phyloP scores from a whole-genome alignment of 2,329 filamentous ascomycete genomes.

The Xylariaceae sp. region DNA sequence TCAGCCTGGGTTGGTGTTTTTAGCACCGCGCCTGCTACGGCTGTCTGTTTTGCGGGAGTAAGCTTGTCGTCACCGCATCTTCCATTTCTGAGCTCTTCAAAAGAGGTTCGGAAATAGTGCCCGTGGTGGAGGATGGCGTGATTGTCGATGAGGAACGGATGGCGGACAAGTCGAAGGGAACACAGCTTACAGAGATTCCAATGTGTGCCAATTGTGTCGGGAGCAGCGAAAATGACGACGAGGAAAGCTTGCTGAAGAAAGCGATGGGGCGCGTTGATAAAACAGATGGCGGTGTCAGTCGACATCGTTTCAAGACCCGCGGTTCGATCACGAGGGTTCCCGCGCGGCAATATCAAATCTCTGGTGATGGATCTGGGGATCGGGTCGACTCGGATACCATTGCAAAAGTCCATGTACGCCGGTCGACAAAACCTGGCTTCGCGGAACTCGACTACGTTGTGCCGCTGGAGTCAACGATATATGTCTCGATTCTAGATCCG shows the following conservation, averaged over 20 bases:
- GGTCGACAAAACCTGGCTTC: conserved; percentile 8
- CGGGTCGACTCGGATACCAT: conserved; percentile 7
- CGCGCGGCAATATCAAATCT: conserved; percentile 1
- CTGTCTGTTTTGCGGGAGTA: conserved; percentile 49
- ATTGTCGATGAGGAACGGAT: conserved; percentile 12
- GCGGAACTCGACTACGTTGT: conserved; percentile 20
- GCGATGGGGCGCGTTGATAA: conserved; percentile 41
- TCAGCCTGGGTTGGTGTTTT: conserved; percentile 59
- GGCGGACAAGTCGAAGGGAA: conserved; percentile 17
- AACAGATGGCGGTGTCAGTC: conserved; percentile 45
- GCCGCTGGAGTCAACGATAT: conserved; percentile 37
- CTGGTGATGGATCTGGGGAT: conserved; percentile 18
- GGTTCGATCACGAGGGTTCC: conserved; percentile 14
- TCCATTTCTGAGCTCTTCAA: conserved; percentile 34
- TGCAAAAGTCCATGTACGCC: conserved; percentile 11
- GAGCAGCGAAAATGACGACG: conserved; percentile 36
- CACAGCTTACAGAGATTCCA: conserved; percentile 45
- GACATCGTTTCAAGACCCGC: conserved; percentile 34
- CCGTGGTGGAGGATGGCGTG: conserved; percentile 1
- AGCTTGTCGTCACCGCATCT: conserved; percentile 34
- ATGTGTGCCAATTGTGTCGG: conserved; percentile 46
- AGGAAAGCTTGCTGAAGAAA: conserved; percentile 31
- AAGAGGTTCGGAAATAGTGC: background rate
- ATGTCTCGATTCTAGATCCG: conserved; percentile 49
- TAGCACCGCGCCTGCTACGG: conserved; percentile 56